phyloP scores from a whole-genome alignment of 163 green algal genomes.

The Prototheca cutis region DNA sequence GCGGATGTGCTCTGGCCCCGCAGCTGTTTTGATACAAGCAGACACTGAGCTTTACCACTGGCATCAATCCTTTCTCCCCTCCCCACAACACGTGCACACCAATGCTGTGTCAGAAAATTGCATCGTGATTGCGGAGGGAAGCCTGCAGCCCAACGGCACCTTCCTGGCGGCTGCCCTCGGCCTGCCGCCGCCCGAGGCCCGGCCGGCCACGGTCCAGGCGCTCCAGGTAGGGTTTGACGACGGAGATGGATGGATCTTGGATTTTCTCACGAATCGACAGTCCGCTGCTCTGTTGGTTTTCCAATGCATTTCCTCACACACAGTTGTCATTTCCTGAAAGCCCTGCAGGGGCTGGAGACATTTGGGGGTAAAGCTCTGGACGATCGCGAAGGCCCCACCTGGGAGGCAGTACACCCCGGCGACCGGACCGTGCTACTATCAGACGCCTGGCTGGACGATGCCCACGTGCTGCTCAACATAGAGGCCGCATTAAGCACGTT shows the following conservation, averaged over 20 bases:
- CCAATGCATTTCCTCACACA: no score
- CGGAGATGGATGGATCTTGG: no score
- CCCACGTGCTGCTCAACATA: constrained; percentile 50
- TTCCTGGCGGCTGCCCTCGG: constrained; percentile 66
- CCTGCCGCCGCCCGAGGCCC: constrained; percentile 63
- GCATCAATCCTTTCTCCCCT: no score
- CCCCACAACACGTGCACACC: no score
- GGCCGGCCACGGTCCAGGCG: constrained; percentile 37
- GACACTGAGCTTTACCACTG: no score
- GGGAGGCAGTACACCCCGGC: constrained; percentile 12
- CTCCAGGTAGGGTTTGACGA: constrained; percentile 29
- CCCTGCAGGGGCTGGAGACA: constrained; percentile 56
- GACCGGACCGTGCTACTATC: constrained; percentile 73
- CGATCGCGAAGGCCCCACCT: constrained; percentile 13
- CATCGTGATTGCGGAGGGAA: constrained; percentile 80
- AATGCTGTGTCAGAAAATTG: constrained; percentile 91
- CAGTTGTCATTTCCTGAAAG: background rate
- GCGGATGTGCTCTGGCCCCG: no score
- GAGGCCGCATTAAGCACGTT: constrained; percentile 37
- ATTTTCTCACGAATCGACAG: no score
- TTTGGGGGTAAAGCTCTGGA: constrained; percentile 53
- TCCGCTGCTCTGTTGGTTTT: no score
- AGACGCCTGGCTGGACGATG: constrained; percentile 74
- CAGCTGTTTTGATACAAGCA: no score
- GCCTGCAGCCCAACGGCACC: constrained; percentile 54